phyloP scores from a whole-genome alignment of 2,329 filamentous ascomycete species.

The Stenocarpella maydis region DNA sequence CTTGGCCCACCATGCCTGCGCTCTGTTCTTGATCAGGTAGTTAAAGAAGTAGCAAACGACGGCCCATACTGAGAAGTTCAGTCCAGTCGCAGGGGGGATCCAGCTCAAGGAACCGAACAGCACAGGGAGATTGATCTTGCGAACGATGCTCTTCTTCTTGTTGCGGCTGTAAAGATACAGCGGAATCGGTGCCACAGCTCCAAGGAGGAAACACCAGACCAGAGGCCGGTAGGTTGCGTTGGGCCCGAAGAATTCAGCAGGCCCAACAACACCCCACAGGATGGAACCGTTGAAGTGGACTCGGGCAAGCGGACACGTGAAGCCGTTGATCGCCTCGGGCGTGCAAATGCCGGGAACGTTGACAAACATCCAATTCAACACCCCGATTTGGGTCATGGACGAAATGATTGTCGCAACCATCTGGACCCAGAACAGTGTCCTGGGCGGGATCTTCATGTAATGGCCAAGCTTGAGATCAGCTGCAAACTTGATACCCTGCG shows the following conservation, averaged over 20 bases:
- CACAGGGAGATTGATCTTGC: constrained; percentile 83
- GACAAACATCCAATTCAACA: constrained; percentile 89
- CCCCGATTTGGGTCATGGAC: constrained; percentile 81
- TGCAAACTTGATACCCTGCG: constrained; percentile 89
- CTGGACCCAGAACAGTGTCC: constrained; percentile 81
- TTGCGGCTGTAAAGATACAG: constrained; percentile 76
- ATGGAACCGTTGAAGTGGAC: constrained; percentile 93
- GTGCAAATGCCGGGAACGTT: constrained; percentile 83
- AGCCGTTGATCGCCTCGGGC: constrained; percentile 80
- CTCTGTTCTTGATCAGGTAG: constrained; percentile 73
- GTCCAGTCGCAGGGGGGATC: constrained; percentile 86
- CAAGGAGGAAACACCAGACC: constrained; percentile 83
- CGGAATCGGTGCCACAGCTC: constrained; percentile 76
- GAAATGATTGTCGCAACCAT: constrained; percentile 79
- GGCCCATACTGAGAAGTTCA: constrained; percentile 90
- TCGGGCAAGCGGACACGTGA: constrained; percentile 85
- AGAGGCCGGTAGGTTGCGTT: constrained; percentile 77
- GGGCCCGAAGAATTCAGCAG: constrained; percentile 81
- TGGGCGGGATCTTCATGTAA: constrained; percentile 86
- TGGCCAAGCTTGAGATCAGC: constrained; percentile 87
- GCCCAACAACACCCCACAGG: constrained; percentile 88
- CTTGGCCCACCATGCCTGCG: constrained; percentile 84
- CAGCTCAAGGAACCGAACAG: constrained; percentile 84
- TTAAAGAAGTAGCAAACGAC: constrained; percentile 89
- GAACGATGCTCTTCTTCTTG: constrained; percentile 67